Evolutionary conservation across 2,329 filamentous ascomycete species (phyloP), one percentile per base, ranked within the genome.

Genomic region (Nakataea oryzae): DNA sequence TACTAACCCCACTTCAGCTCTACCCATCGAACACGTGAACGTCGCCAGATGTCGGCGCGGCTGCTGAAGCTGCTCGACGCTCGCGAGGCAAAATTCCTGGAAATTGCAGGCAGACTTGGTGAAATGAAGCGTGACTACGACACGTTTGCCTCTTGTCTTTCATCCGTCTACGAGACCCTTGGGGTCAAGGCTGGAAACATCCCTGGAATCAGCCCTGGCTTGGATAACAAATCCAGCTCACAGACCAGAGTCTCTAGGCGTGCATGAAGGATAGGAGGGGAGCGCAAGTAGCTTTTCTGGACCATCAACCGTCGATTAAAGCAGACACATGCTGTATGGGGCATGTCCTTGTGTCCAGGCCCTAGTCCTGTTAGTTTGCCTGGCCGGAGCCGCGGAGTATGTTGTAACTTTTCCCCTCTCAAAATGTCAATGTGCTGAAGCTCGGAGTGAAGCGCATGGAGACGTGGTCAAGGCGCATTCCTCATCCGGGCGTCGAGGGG

Each of bases 31-130:
- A 9, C 41, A 3, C 41, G 21, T 4, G 41, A 50, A n/a, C 41
- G 41, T 24, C 21, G 21, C 11, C 41, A 30, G 58, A 54, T 21
- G 13, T 60, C 4, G 29, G 64, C 59, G 30, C 65, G 62, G 24
- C 65, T 70, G 11, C 57, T 65, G 5, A 62, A 63, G 6, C 66
- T 69, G 11, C 61, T 69, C 11, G 61, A 64, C 24, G 41, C 34
- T 14, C 63, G 69, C 29, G 66, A 69, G 21, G 61, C 63, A n/a
- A 65, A 63, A 57, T 66, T 69, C 62, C 65, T 62, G 17, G 58
- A 58, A 12, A 64, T 69, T 21, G 65, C 66, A 11, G 63, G 66
- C 28, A 61, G 62, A 47, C 57, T 66, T 24, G 64, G 60, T 17
- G 63, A 64, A 7, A 66, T 66, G 63, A 67, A 67, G 58, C 65